Base-by-base conservation (phyloP, 257 asterid species). In the Nicotiana knightiana region DNA sequence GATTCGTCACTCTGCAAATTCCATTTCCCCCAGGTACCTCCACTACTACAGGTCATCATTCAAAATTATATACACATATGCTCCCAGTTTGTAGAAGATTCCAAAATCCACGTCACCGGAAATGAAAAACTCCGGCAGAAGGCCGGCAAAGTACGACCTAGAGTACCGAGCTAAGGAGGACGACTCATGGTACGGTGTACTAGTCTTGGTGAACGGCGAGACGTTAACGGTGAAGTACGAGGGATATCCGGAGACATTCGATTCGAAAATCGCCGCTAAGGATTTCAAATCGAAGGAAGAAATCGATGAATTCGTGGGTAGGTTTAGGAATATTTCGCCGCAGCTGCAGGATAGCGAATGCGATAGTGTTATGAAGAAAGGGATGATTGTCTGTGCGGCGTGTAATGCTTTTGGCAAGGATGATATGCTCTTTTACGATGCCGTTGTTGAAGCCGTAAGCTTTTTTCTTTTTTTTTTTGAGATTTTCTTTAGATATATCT, bases 351-450 rank as follows among this genome's bases (percentile, higher is more conserved):
- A 87, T 73, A 3, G 46, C 7, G 53, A 90, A 55, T 87, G 91
- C 63, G 67, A 66, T 5, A 67, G 30, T 62, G 75, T 87, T 32
- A 43, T 43, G 51, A 58, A 39, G 12, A 37, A 82, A 55, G 93
- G 93, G 24, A 81, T 79, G 70, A 53, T 64, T n/a, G 90, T 92
- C 3, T 91, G 96, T 83, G 96, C 93, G 46, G 82, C 92, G 24
- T 81, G 79, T 57, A 85, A 82, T 54, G 83, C 85, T 26, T 51
- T 24, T 53, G 28, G 33, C 21, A 26, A 28, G 43, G 89, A 88
- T 39, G 92, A 90, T 81, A 88, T 90, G 63, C 90, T 87, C 70
- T 92, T 84, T 82, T 89, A 73, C 82, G 96, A 92, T 65, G 96
- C 93, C 63, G 82, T 87, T 67, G 85, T 92, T 75, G 93, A 92